phyloP scores from a whole-genome alignment of 1,284 basidiomycete genomes.

The Cryptococcus sp. region DNA sequence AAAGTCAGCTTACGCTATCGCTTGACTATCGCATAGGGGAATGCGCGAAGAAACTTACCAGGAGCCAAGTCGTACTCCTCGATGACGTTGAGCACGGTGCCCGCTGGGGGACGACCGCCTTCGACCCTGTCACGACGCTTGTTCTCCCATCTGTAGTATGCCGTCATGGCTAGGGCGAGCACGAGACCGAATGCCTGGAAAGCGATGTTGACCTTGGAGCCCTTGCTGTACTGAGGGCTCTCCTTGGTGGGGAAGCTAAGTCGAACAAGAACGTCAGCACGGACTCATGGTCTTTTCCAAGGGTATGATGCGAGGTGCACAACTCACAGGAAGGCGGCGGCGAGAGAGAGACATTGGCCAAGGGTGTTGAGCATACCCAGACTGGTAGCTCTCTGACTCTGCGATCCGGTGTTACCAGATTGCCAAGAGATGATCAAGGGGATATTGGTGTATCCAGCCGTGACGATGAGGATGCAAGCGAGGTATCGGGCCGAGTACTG shows the following conservation, averaged over 20 bases:
- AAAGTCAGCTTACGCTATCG: neutral
- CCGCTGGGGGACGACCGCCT: constrained; percentile 48
- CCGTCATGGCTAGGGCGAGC: constrained; percentile 47
- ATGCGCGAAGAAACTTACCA: constrained; percentile 23
- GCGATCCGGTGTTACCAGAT: constrained; percentile 45
- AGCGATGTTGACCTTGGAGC: constrained; percentile 53
- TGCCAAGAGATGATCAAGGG: constrained; percentile 51
- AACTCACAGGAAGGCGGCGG: constrained; percentile 51
- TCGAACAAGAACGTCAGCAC: neutral
- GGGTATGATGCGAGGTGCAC: neutral
- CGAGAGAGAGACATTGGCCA: constrained; percentile 55
- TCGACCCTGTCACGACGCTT: constrained; percentile 50
- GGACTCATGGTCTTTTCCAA: neutral
- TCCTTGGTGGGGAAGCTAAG: constrained; percentile 50
- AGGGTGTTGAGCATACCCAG: constrained; percentile 57
- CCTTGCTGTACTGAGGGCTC: constrained; percentile 53
- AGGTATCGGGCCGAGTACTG: constrained; percentile 53
- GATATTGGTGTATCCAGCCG: constrained; percentile 50
- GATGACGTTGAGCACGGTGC: constrained; percentile 33
- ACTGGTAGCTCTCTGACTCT: constrained; percentile 52
- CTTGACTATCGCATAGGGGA: neutral
- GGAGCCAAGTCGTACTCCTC: constrained; percentile 40
- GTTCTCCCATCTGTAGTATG: constrained; percentile 54
- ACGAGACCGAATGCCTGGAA: constrained; percentile 52
- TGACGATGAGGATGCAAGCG: constrained; percentile 52